Conservation (phyloP, 805 yeast species). For the Candida pseudofarinosa region DNA sequence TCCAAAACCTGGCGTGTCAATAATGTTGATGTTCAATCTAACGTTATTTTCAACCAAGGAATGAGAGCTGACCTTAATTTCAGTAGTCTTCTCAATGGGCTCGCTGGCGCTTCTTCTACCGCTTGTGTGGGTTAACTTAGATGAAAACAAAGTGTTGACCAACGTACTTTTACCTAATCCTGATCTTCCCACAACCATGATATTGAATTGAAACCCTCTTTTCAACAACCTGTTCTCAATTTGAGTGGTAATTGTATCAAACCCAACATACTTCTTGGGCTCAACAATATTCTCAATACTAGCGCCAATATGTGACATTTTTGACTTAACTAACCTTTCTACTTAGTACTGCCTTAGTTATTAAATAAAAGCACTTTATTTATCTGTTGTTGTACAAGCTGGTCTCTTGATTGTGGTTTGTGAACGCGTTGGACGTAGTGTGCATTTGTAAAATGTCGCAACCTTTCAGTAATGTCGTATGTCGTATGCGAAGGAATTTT, state of each 20-base stretch:
- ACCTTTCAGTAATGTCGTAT: not conserved
- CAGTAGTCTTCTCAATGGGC: constrained; percentile 83
- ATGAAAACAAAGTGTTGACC: constrained; percentile 83
- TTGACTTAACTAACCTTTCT: not conserved
- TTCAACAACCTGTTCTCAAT: constrained; percentile 89
- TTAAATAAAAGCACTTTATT: not conserved
- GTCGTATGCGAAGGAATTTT: not conserved
- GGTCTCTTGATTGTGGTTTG: constrained; percentile 1
- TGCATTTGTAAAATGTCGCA: not conserved
- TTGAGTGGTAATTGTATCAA: constrained; percentile 93
- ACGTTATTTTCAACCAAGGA: constrained; percentile 82
- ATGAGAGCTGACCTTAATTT: constrained; percentile 69
- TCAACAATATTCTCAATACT: constrained; percentile 20
- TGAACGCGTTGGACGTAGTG: constrained; percentile 3
- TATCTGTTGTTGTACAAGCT: not conserved
- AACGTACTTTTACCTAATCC: constrained; percentile 94
- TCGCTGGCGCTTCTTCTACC: constrained; percentile 68
- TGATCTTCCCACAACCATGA: constrained; percentile 87
- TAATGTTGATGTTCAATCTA: constrained; percentile 75
- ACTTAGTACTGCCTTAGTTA: not conserved
- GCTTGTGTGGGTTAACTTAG: constrained; percentile 67
- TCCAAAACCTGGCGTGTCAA: constrained; percentile 98
- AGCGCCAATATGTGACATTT: not conserved
- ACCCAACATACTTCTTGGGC: constrained; percentile 86
- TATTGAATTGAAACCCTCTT: constrained; percentile 89